These are phyloP conservation scores for Biscogniauxia sp. DNA, from an alignment of 2,329 filamentous ascomycete genomes.

Conservation along the genomic window DNA sequence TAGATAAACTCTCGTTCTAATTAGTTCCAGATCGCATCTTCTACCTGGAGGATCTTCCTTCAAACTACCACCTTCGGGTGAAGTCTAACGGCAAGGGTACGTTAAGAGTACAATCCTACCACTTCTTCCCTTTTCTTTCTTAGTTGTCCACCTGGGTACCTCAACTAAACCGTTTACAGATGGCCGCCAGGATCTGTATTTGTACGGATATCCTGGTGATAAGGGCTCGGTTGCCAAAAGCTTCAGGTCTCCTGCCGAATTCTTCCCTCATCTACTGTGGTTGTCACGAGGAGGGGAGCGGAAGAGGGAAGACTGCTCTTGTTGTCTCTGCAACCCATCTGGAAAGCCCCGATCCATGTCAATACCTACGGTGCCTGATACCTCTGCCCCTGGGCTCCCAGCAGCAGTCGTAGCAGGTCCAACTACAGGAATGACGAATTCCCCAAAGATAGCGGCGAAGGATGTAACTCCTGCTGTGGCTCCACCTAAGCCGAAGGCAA, in stretches of 20 bases:
- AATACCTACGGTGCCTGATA: not conserved
- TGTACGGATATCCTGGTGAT: conserved; percentile 24
- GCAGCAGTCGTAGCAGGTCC: not conserved
- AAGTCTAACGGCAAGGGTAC: conserved; percentile 2
- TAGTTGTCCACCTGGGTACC: not conserved
- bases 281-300: conserved; percentile 17
- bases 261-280: conserved; percentile 28
- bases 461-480: not conserved
- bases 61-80: conserved; percentile 12
- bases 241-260: conserved; percentile 24
- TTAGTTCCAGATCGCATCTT: conserved; percentile 1
- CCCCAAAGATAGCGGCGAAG: not conserved
- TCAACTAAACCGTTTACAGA: not conserved
- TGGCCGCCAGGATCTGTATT: conserved; percentile 13
- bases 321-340: conserved; percentile 21
- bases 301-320: conserved; percentile 18
- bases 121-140: not conserved
- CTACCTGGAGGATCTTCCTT: conserved; percentile 5
- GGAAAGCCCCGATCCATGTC: conserved; percentile 2
- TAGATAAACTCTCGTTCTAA: conserved; percentile 7
- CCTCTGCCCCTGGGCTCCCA: not conserved
- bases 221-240: conserved; percentile 3
- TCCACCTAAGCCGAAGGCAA: not conserved
- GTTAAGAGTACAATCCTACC: not conserved
- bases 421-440: not conserved